Conservation (phyloP, 2,329 filamentous ascomycete species). For the Hypomyces perniciosus region DNA sequence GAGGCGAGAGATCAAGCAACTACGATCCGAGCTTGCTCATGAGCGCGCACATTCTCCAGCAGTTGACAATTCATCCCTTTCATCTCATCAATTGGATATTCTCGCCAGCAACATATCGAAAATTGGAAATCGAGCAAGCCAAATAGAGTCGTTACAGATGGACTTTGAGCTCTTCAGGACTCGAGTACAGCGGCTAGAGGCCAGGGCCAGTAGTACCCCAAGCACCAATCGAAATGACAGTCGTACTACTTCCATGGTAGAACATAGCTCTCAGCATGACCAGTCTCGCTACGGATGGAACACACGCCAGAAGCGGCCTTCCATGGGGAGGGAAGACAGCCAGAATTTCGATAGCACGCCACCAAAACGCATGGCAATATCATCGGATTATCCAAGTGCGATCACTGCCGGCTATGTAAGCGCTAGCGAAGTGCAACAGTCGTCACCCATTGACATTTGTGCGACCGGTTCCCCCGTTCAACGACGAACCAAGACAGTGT, state of each 20-base stretch:
- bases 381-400: constrained; percentile 17
- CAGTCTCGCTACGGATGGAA: constrained; percentile 11
- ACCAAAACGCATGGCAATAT: constrained; percentile 21
- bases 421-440: constrained; percentile 12
- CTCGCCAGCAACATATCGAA: constrained; percentile 33
- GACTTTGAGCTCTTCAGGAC: constrained; percentile 36
- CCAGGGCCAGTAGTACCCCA: constrained; percentile 4
- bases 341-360: constrained; percentile 14
- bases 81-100: constrained; percentile 33
- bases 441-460: constrained; percentile 12
- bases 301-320: constrained; percentile 17
- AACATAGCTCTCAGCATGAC: constrained; percentile 1
- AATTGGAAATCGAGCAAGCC: constrained; percentile 31
- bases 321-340: constrained; percentile 14
- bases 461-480: neutral
- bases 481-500: constrained; percentile 5
- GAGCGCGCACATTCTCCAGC: constrained; percentile 17
- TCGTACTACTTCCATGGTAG: neutral
- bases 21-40: constrained; percentile 24
- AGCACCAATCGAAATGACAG: constrained; percentile 4
- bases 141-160: constrained; percentile 37
- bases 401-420: constrained; percentile 9
- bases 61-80: constrained; percentile 17
- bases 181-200: constrained; percentile 30
- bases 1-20: constrained; percentile 27